Evolutionary conservation across 2,329 filamentous ascomycete genomes (phyloP), one percentile per base, ranked within the genome.

Genomic region (Aspergillus novofumigatus): DNA sequence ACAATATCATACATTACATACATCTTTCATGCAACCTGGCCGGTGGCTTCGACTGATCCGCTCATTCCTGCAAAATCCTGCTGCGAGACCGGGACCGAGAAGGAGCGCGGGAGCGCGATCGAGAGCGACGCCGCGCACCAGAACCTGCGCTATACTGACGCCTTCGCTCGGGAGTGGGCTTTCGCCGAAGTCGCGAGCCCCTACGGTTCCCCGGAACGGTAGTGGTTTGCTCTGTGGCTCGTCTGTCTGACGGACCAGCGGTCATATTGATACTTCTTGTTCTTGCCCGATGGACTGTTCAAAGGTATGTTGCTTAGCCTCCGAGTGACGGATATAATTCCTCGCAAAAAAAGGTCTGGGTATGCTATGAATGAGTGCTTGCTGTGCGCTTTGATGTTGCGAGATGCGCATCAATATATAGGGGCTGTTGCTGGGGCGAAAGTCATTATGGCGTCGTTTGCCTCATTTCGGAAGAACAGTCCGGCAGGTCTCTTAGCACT

Each of bases 131-230:
- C 48, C 59, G 60, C 6, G 62, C 51, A 5, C 62, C 62, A 25
- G 65, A 67, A 2, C 63, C 63, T 4, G 60, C 57, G 25, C 54
- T 61, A 17, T 51, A 52, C 14, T 49, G 47, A 1, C 59, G 51
- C 29, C 51, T 60, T 8, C 59, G 58, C 11, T 59, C 59, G 11
- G 63, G 41, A n/a, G 59, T 61, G 9, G 65, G 65, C 9, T 62
- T 57, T 8, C 62, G 63, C 17, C 56, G 56, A n/a, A 23, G 51
- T 35, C 45, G 51, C 9, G 56, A 49, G 9, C 59, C 41, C 9
- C 56, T 54, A 10, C 54, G 55, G 21, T n/a, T 53, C n/a, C 35
- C 38, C 7, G 38, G 53, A 49, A 32, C 42, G 3, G 44, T 54
- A 8, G 47, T 60, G 11, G 45, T 52, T 17, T 54, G 23, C 41